These are phyloP conservation scores for Choiromyces venosus DNA, from an alignment of 495 filamentous ascomycete species.

Conservation along the genomic window DNA sequence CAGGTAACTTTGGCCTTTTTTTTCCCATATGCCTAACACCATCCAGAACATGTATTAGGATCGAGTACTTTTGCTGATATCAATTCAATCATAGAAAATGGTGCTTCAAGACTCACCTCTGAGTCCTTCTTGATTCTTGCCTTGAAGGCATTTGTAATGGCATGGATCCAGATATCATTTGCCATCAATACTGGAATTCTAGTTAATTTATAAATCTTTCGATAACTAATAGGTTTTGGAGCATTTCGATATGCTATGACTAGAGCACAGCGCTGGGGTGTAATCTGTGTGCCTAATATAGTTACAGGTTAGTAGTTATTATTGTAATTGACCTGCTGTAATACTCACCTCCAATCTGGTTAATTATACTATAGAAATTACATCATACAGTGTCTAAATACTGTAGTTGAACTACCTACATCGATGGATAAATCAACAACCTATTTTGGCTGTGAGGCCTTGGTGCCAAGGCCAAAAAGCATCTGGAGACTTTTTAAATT, in stretches of 20 bases:
- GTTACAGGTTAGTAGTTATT: neutral
- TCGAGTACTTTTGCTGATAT: neutral
- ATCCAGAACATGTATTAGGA: neutral
- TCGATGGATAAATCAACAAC: neutral
- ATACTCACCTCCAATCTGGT: neutral
- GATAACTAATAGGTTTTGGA: neutral
- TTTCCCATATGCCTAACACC: too few relatives aligned
- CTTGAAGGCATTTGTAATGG: too few relatives aligned
- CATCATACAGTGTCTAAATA: neutral
- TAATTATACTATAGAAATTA: neutral
- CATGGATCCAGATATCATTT: neutral
- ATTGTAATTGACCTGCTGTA: fast-evolving
- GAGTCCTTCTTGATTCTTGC: too few relatives aligned
- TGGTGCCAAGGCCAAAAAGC: neutral
- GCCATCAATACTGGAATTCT: neutral
- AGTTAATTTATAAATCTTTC: neutral
- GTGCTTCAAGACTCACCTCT: neutral
- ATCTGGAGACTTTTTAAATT: neutral
- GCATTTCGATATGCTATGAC: neutral
- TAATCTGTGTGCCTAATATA: neutral
- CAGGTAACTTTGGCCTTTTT: too few relatives aligned
- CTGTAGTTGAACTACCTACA: neutral
- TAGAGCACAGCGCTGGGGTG: neutral
- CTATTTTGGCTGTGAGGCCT: neutral
- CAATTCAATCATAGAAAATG: neutral